These are phyloP conservation scores for Pluteus cervinus DNA, from an alignment of 768 basidiomycete species.

Conservation along the genomic window DNA sequence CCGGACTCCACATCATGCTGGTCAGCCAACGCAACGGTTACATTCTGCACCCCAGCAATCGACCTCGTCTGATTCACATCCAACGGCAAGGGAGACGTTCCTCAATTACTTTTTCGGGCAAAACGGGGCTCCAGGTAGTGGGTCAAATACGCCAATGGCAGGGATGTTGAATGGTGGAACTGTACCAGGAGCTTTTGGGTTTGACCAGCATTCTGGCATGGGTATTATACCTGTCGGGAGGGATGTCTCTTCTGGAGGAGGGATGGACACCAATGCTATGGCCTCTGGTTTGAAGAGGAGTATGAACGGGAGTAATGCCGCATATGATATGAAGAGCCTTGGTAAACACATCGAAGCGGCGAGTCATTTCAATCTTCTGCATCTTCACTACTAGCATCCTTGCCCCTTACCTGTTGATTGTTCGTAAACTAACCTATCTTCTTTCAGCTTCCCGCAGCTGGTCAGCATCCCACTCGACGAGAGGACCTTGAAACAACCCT, in stretches of 20 bases:
- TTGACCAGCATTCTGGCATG: too few species aligned
- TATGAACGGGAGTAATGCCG: conserved; percentile 74
- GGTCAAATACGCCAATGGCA: conserved; percentile 41
- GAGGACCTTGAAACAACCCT: conserved; percentile 97
- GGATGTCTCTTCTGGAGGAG: conserved; percentile 59
- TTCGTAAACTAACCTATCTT: conserved; percentile 2
- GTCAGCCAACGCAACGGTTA: too few species aligned
- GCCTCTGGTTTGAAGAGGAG: conserved; percentile 57
- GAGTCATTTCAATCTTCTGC: conserved; percentile 27
- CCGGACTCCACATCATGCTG: too few species aligned
- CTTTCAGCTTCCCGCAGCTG: conserved; percentile 52
- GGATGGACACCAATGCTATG: conserved; percentile 39
- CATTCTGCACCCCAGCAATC: too few species aligned
- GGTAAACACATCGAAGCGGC: conserved; percentile 98
- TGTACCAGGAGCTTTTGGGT: conserved; percentile 10
- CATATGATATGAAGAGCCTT: conserved; percentile 97
- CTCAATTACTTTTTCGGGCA: conserved; percentile 97
- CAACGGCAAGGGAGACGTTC: conserved; percentile 82
- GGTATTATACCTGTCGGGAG: conserved; percentile 49
- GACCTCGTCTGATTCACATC: conserved; percentile 34
- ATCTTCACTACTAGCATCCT: conserved; percentile 5
- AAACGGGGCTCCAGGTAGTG: conserved; percentile 71
- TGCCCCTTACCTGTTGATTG: conserved; percentile 9
- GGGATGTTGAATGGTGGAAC: conserved; percentile 16
- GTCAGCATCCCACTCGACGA: conserved; percentile 59